A percentile compares a stretch with the other conserved stretches of the same genome.
phyloP scores from a whole-genome alignment of 805 yeast genomes.

The Candida parachauliodes region DNA sequence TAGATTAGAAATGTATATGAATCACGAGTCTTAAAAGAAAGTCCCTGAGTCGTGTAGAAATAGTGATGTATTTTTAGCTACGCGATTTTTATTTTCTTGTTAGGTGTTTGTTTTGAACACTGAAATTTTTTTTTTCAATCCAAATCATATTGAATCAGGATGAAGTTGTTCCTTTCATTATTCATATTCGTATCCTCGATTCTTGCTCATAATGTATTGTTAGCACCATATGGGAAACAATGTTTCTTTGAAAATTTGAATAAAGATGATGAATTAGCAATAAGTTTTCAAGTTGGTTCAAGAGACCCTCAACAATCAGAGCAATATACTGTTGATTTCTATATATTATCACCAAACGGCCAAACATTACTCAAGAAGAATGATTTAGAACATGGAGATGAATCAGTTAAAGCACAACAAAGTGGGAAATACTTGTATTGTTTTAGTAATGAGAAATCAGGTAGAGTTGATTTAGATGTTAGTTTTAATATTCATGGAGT shows the following conservation, averaged over 20 bases:
- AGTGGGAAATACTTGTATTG: constrained; percentile 83
- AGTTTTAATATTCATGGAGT: constrained; percentile 95
- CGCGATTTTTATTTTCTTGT: neutral
- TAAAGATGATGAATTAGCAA: constrained; percentile 79
- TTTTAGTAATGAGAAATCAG: constrained; percentile 81
- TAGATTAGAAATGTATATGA: too few species aligned
- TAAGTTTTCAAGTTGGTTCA: constrained; percentile 91
- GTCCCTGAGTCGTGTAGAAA: too few species aligned
- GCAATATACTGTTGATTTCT: constrained; percentile 67
- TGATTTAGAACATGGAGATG: constrained; percentile 78
- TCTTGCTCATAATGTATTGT: constrained; percentile 72
- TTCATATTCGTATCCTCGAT: constrained; percentile 14
- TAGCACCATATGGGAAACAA: constrained; percentile 79
- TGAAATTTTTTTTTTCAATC: neutral
- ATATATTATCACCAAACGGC: constrained; percentile 38
- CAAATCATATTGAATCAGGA: neutral
- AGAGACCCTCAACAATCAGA: constrained; percentile 69
- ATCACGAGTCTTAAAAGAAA: too few species aligned
- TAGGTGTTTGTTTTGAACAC: neutral
- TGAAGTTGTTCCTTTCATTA: constrained; percentile 1
- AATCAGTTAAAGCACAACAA: constrained; percentile 57
- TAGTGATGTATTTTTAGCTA: too few species aligned
- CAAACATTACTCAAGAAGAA: constrained; percentile 47
- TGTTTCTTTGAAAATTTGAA: constrained; percentile 86
- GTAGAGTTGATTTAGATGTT: constrained; percentile 77